A percentile compares a stretch with the other conserved stretches of the same genome.
These are phyloP conservation scores for Neoscytalidium dimidiatum DNA, from an alignment of 2,329 filamentous ascomycete species.

Conservation along the genomic window DNA sequence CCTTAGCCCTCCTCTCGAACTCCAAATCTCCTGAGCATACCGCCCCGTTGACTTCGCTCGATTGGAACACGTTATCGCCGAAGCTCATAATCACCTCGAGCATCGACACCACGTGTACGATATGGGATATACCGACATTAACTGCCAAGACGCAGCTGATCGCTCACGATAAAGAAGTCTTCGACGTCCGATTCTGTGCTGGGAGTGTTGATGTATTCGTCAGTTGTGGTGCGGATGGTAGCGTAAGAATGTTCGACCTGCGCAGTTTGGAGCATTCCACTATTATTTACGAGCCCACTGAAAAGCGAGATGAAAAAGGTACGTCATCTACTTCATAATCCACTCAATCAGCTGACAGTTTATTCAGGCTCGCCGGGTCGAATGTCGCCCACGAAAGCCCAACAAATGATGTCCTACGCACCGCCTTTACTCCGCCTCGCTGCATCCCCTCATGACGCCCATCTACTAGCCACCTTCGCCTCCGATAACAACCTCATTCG, in stretches of 20 bases:
- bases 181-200: constrained; percentile 96
- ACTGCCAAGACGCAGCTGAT: constrained; percentile 98
- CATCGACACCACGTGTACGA: constrained; percentile 98
- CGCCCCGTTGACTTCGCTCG: constrained; percentile 89
- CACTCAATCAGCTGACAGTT: constrained; percentile 18
- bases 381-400: constrained; percentile 72
- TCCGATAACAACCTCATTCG: constrained; percentile 90
- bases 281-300: constrained; percentile 96
- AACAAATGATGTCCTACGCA: constrained; percentile 68
- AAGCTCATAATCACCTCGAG: constrained; percentile 95
- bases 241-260: constrained; percentile 97
- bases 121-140: constrained; percentile 97
- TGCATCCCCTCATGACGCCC: constrained; percentile 92
- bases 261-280: constrained; percentile 96
- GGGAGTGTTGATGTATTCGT: constrained; percentile 99
- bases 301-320: constrained; percentile 64
- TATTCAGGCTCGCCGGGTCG: constrained; percentile 48
- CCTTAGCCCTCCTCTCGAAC: constrained; percentile 89
- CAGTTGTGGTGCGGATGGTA: constrained; percentile 94
- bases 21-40: constrained; percentile 99
- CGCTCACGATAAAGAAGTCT: constrained; percentile 98
- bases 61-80: constrained; percentile 97
- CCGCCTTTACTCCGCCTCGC: constrained; percentile 76
- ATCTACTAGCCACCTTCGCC: constrained; percentile 95
- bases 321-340: constrained; percentile 23